phyloP scores from a whole-genome alignment of 2,329 filamentous ascomycete genomes.

The Neophaeococcomyces mojaviensis region DNA sequence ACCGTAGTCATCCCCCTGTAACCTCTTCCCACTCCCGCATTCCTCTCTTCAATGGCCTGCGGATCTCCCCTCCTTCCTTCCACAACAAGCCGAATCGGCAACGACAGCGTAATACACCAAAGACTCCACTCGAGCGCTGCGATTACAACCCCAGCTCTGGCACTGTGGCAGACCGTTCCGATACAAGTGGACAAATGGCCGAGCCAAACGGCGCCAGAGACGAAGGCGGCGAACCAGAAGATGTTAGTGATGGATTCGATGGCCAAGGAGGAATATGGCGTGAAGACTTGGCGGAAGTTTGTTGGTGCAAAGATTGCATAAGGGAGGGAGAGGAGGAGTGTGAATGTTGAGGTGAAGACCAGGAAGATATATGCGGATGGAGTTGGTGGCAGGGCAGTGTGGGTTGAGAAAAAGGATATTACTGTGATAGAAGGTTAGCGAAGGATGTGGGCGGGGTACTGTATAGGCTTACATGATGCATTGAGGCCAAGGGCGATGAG shows the following conservation, averaged over 20 bases:
- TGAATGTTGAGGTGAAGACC: conserved; percentile 73
- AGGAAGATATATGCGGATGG: conserved; percentile 65
- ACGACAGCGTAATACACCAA: conserved; percentile 23
- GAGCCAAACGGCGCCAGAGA: conserved; percentile 60
- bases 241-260: conserved; percentile 68
- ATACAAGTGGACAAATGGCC: conserved; percentile 49
- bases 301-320: conserved; percentile 64
- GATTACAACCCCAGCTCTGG: conserved; percentile 47
- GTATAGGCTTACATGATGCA: conserved; percentile 37
- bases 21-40: neutral
- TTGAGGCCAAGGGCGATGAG: conserved; percentile 69
- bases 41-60: neutral
- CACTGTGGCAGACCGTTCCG: conserved; percentile 49
- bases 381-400: conserved; percentile 15
- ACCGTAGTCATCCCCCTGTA: neutral
- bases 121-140: conserved; percentile 39
- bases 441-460: no score
- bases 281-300: conserved; percentile 53
- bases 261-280: conserved; percentile 57
- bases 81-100: conserved; percentile 4
- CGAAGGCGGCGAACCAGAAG: conserved; percentile 85
- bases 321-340: conserved; percentile 57
- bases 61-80: conserved; percentile 4
- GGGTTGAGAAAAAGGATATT: conserved; percentile 11
- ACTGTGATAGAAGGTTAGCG: conserved; percentile 6